Conservation (phyloP, 306 rosid species). For the Coriaria nepalensis region DNA sequence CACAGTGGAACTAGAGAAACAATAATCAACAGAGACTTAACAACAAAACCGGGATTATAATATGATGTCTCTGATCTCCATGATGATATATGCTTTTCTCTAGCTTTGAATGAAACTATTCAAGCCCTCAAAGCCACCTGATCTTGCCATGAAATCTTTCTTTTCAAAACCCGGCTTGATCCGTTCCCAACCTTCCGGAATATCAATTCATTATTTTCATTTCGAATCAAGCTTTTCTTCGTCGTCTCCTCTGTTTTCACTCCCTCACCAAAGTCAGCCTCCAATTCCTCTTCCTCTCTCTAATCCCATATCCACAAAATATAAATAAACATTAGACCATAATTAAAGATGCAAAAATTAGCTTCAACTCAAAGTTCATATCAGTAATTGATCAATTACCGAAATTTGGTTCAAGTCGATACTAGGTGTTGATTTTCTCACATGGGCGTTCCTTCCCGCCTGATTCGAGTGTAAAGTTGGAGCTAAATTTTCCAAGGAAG, state of each 20-base stretch:
- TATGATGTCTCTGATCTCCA: too few relatives aligned
- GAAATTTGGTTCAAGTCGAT: constrained; percentile 94
- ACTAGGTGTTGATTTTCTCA: constrained; percentile 38
- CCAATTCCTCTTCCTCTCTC: constrained; percentile 84
- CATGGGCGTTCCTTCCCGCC: constrained; percentile 41
- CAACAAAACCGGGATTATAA: too few relatives aligned
- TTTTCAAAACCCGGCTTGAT: constrained; percentile 61
- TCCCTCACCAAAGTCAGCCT: constrained; percentile 29
- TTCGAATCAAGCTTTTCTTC: constrained; percentile 47
- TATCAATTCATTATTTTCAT: constrained; percentile 41
- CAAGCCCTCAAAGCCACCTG: constrained; percentile 88
- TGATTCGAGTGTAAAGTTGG: constrained; percentile 49
- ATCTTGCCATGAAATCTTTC: constrained; percentile 98
- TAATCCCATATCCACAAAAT: constrained; percentile 8
- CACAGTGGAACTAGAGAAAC: too few relatives aligned
- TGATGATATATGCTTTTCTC: too few relatives aligned
- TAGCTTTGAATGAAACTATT: constrained; percentile 15
- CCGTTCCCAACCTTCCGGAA: constrained; percentile 67
- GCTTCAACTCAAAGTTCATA: constrained; percentile 1
- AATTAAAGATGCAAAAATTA: constrained; percentile 1
- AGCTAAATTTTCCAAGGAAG: constrained; percentile 22
- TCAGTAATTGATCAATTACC: constrained; percentile 29
- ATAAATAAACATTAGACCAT: too few relatives aligned
- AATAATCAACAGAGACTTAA: too few relatives aligned
- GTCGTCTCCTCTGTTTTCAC: constrained; percentile 46